A percentile compares a stretch with the other conserved stretches of the same genome.
Evolutionary conservation across 441 rosid species (phyloP).

Genomic region (Populus hybrid): DNA sequence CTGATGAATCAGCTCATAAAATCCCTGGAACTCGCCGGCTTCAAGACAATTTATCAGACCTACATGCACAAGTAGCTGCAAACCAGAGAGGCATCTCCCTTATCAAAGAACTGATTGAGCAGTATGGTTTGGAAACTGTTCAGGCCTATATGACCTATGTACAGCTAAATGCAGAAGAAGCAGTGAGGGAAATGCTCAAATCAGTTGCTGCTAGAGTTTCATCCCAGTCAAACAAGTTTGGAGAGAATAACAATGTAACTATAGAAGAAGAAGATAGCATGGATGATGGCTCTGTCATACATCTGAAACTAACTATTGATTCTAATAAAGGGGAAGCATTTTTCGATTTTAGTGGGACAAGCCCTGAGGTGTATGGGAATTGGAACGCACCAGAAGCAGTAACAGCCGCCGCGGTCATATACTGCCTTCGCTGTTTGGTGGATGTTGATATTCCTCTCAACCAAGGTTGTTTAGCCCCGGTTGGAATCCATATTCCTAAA

Average conservation of each 20-base stretch:
- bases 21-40: conserved; percentile 85
- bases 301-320: conserved; percentile 66
- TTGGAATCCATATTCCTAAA: conserved; percentile 60
- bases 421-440: conserved; percentile 85
- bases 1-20: conserved; percentile 40
- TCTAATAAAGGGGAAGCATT: conserved; percentile 77
- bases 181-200: conserved; percentile 93
- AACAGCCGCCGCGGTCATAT: conserved; percentile 89
- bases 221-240: conserved; percentile 27
- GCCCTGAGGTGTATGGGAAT: conserved; percentile 87
- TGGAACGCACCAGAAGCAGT: conserved; percentile 99
- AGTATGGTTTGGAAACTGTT: conserved; percentile 75
- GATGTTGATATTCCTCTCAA: conserved; percentile 89
- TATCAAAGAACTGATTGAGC: conserved; percentile 84
- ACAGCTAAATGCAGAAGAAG: conserved; percentile 86
- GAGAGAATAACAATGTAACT: conserved; percentile 31
- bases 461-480: conserved; percentile 93
- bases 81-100: conserved; percentile 90
- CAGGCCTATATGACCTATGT: conserved; percentile 92
- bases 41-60: conserved; percentile 89
- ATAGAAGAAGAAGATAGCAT: conserved; percentile 86
- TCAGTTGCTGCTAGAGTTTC: conserved; percentile 65
- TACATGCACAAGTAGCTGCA: conserved; percentile 93
- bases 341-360: conserved; percentile 87
- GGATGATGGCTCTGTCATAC: conserved; percentile 91